A percentile compares a stretch with the other conserved stretches of the same genome.
Evolutionary conservation across 2,329 filamentous ascomycete species (phyloP).

Genomic region (Sporothrix variecibatus): DNA sequence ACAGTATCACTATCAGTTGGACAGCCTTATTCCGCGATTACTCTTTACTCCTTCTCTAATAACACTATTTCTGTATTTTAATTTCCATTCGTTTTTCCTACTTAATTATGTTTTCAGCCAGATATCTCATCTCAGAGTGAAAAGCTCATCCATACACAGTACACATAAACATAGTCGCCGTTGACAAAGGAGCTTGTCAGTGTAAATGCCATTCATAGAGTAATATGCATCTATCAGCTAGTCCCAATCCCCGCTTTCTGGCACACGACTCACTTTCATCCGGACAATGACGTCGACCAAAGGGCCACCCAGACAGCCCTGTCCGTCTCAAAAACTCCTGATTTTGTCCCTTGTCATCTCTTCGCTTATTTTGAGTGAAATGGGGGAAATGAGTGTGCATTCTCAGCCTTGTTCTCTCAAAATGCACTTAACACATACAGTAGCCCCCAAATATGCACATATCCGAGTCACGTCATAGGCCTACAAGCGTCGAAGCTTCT

Average conservation of each 20-base stretch:
- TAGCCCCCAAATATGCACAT: slow-evolving; percentile 14
- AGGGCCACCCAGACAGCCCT: background rate
- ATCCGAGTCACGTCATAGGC: slow-evolving; percentile 19
- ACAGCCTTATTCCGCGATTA: background rate
- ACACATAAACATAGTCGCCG: background rate
- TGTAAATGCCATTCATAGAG: background rate
- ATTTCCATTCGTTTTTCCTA: background rate
- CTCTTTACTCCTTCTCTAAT: background rate
- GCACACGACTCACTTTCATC: background rate
- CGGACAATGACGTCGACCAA: slow-evolving; percentile 1
- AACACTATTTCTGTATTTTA: background rate
- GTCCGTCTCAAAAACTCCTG: background rate
- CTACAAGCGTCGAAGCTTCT: slow-evolving; percentile 29
- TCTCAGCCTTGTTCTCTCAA: background rate
- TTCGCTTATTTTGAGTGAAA: background rate
- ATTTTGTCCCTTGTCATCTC: background rate
- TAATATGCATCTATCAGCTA: background rate
- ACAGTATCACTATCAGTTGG: background rate
- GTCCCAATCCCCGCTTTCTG: background rate
- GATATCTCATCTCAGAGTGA: background rate
- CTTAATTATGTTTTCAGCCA: too few relatives aligned
- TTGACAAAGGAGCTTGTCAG: background rate
- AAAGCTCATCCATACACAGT: background rate
- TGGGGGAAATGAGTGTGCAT: background rate
- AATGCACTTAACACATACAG: background rate